Evolutionary conservation across 179 eudicot genomes (phyloP).

Genomic region (Corrigiola litoralis): DNA sequence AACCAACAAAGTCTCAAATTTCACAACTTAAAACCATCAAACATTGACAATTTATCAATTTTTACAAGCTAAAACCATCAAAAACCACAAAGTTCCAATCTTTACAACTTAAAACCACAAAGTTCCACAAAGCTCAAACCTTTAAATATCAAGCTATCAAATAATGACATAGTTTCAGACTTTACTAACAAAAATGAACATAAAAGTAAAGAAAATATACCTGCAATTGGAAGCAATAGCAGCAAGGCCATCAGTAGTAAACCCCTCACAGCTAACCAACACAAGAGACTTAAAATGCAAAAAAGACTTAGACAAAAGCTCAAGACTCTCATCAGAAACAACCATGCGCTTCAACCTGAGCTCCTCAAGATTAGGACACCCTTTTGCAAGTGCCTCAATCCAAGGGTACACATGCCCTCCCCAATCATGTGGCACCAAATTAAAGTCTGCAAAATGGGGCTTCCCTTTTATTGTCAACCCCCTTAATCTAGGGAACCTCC

Average conservation of each 20-base stretch:
- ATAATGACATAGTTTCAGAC: background rate
- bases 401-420: constrained; percentile 65
- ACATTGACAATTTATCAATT: too few relatives aligned
- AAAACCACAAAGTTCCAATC: background rate
- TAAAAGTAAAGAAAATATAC: constrained; percentile 17
- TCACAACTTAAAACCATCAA: background rate
- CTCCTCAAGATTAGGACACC: constrained; percentile 50
- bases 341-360: constrained; percentile 67
- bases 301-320: constrained; percentile 48
- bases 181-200: background rate
- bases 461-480: constrained; percentile 64
- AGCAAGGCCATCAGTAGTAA: constrained; percentile 74
- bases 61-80: background rate
- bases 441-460: constrained; percentile 76
- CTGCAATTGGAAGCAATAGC: constrained; percentile 89
- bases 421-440: constrained; percentile 70
- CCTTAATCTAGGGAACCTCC: constrained; percentile 62
- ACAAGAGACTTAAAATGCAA: constrained; percentile 54
- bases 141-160: background rate
- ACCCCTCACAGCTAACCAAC: constrained; percentile 70
- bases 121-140: background rate
- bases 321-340: constrained; percentile 62
- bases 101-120: background rate
- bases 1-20: background rate
- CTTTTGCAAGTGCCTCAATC: constrained; percentile 55